These are phyloP conservation scores for Pseudocercospora fuligena DNA, from an alignment of 2,329 filamentous ascomycete species.

Conservation along the genomic window DNA sequence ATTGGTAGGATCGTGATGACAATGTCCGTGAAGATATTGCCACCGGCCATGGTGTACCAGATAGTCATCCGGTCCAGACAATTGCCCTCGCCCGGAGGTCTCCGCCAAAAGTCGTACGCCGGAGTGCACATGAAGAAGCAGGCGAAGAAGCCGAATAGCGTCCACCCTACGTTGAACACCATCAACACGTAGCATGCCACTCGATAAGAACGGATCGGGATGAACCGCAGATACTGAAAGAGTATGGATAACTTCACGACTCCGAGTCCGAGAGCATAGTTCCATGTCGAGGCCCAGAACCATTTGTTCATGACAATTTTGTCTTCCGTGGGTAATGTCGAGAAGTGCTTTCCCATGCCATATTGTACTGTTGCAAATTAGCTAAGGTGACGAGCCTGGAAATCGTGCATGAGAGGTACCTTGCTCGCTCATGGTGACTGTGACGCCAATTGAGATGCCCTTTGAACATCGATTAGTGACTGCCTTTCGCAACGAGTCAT, in stretches of 20 bases:
- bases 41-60: slow-evolving; percentile 35
- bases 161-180: slow-evolving; percentile 32
- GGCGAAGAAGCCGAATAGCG: slow-evolving; percentile 33
- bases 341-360: slow-evolving; percentile 27
- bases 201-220: slow-evolving; percentile 25
- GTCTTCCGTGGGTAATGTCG: slow-evolving; percentile 12
- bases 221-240: slow-evolving; percentile 31
- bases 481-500: neutral
- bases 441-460: slow-evolving; percentile 21
- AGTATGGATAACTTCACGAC: slow-evolving; percentile 32
- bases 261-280: slow-evolving; percentile 24
- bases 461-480: slow-evolving; percentile 2
- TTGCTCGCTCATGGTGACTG: slow-evolving; percentile 25
- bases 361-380: slow-evolving; percentile 19
- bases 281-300: slow-evolving; percentile 28
- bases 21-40: slow-evolving; percentile 41
- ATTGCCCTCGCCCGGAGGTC: slow-evolving; percentile 19
- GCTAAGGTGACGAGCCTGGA: neutral
- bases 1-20: slow-evolving; percentile 38
- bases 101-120: slow-evolving; percentile 36
- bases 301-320: slow-evolving; percentile 16
- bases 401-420: slow-evolving; percentile 3
- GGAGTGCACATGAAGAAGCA: slow-evolving; percentile 39
- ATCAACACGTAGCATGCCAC: slow-evolving; percentile 28
- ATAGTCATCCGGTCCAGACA: slow-evolving; percentile 32